A percentile compares a stretch with the other conserved stretches of the same genome.
These are phyloP conservation scores for Botrytis fabae DNA, from an alignment of 2,329 filamentous ascomycete species.

Conservation along the genomic window DNA sequence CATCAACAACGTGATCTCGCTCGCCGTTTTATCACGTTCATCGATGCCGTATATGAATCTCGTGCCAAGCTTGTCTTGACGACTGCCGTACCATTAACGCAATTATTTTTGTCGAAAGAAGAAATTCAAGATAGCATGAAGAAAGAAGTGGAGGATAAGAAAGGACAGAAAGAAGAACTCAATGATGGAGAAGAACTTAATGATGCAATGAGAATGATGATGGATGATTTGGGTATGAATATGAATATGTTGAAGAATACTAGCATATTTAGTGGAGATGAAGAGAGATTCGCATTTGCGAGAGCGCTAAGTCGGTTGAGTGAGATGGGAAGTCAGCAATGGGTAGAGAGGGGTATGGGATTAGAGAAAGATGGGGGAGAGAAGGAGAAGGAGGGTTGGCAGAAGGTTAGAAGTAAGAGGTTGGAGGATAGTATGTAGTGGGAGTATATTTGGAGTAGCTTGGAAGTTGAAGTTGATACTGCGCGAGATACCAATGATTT, in stretches of 20 bases:
- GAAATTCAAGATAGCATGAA: constrained; percentile 64
- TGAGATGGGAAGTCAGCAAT: constrained; percentile 93
- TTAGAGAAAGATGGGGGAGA: constrained; percentile 47
- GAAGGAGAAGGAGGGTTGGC: constrained; percentile 49
- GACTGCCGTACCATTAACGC: constrained; percentile 77
- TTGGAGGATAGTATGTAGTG: constrained; percentile 47
- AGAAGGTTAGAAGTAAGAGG: constrained; percentile 50
- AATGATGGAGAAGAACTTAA: constrained; percentile 48
- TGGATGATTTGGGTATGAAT: constrained; percentile 85
- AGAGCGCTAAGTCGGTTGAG: constrained; percentile 78
- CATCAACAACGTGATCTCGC: constrained; percentile 83
- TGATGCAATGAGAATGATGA: constrained; percentile 73
- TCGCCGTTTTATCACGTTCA: constrained; percentile 92
- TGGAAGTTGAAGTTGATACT: background rate
- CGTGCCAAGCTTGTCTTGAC: constrained; percentile 95
- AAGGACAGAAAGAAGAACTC: constrained; percentile 44
- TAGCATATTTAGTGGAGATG: constrained; percentile 87
- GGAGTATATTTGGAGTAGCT: background rate
- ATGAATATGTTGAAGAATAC: constrained; percentile 83
- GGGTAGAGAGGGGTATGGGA: constrained; percentile 77
- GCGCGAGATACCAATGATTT: constrained; percentile 2
- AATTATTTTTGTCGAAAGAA: constrained; percentile 78
- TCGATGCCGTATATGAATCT: constrained; percentile 91
- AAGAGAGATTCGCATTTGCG: constrained; percentile 95
- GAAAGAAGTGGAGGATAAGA: constrained; percentile 45